Conservation (phyloP, 805 yeast genomes). For the Monosporozyma yasuniensis region DNA sequence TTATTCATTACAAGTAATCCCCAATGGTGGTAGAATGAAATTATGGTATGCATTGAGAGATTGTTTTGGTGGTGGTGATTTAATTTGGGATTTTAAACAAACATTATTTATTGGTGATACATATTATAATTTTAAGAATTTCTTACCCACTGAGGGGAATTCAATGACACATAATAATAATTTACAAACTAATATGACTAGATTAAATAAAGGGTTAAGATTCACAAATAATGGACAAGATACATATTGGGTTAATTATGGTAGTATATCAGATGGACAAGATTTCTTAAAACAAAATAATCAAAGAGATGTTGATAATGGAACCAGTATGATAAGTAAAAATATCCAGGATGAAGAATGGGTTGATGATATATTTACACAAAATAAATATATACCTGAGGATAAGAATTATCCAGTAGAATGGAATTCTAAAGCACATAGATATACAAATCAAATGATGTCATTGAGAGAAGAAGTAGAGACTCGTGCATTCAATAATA, state of each 20-base stretch:
- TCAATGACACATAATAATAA: slow-evolving; percentile 53
- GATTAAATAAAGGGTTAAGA: slow-evolving; percentile 76
- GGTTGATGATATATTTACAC: slow-evolving; percentile 17
- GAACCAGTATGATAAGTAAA: background rate
- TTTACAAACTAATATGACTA: slow-evolving; percentile 52
- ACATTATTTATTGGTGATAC: slow-evolving; percentile 59
- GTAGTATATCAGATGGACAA: slow-evolving; percentile 8
- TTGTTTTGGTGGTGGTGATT: slow-evolving; percentile 66
- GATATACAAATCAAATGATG: slow-evolving; percentile 18
- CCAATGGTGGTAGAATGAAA: slow-evolving; percentile 60
- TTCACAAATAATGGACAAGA: slow-evolving; percentile 69
- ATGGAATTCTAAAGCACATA: slow-evolving; percentile 24
- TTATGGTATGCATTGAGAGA: slow-evolving; percentile 62
- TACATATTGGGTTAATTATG: slow-evolving; percentile 64
- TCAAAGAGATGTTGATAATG: background rate
- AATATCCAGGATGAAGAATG: slow-evolving; percentile 15
- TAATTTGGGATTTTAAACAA: slow-evolving; percentile 64
- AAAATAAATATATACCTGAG: slow-evolving; percentile 19
- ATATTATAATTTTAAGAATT: slow-evolving; percentile 68
- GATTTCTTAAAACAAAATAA: slow-evolving; percentile 1
- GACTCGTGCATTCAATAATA: background rate
- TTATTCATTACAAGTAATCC: slow-evolving; percentile 50
- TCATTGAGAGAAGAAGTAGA: slow-evolving; percentile 13
- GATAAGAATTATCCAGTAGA: slow-evolving; percentile 30
- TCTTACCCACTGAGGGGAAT: slow-evolving; percentile 58